phyloP scores from a whole-genome alignment of 2,329 filamentous ascomycete genomes.

The Talaromyces islandicus region DNA sequence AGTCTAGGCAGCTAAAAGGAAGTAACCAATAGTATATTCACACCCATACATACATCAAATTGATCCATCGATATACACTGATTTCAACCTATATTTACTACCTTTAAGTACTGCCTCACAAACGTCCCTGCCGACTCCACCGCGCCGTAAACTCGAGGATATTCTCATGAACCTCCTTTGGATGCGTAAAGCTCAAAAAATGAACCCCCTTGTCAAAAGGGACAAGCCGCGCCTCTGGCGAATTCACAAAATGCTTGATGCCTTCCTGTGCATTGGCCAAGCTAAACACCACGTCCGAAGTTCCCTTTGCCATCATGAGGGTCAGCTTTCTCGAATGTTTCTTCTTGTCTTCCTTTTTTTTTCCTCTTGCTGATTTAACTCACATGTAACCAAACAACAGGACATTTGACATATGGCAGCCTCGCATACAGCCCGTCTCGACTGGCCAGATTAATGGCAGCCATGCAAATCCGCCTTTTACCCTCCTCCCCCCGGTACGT shows the following conservation, averaged over 20 bases:
- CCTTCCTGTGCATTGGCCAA: constrained; percentile 27
- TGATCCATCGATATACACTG: background rate
- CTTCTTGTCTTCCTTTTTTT: background rate
- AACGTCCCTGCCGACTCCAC: background rate
- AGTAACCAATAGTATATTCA: background rate
- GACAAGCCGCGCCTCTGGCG: constrained; percentile 32
- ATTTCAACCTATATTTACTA: background rate
- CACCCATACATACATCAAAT: background rate
- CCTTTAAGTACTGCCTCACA: background rate
- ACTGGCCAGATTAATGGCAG: constrained; percentile 40
- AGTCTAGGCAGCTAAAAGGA: too few relatives aligned
- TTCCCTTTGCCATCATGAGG: constrained; percentile 18
- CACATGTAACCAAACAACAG: constrained; percentile 43
- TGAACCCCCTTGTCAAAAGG: constrained; percentile 40
- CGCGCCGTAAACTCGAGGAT: constrained; percentile 5
- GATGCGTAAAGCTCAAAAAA: constrained; percentile 40
- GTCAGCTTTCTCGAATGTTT: background rate
- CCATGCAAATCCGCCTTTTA: constrained; percentile 37
- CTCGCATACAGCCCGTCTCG: constrained; percentile 40
- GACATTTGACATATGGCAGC: constrained; percentile 40
- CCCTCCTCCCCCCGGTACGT: constrained; percentile 45
- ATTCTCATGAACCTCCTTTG: constrained; percentile 30
- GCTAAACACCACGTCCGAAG: constrained; percentile 11
- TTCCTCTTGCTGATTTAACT: constrained; percentile 18
- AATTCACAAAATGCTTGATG: constrained; percentile 41